Percentiles rank a stretch among this genome's conserved stretches.
Conservation (phyloP, 139 green algal genomes). For the Picochlorum costavermella region DNA sequence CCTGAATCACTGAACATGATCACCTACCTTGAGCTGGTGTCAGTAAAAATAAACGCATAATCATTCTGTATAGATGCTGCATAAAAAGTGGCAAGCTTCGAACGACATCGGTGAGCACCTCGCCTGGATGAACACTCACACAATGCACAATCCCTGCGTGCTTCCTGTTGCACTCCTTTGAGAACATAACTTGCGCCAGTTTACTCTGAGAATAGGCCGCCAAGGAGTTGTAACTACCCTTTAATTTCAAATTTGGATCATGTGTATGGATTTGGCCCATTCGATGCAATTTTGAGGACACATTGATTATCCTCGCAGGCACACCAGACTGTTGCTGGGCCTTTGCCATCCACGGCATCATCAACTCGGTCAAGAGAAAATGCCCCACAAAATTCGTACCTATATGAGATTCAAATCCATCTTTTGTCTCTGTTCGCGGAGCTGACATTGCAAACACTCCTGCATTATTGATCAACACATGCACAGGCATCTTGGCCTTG, state of each 20-base stretch:
- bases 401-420: slow-evolving; percentile 75
- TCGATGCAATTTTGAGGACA: slow-evolving; percentile 48
- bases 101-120: slow-evolving; percentile 71
- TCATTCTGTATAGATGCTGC: slow-evolving; percentile 37
- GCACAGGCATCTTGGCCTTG: slow-evolving; percentile 38
- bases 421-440: slow-evolving; percentile 34
- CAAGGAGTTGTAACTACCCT: slow-evolving; percentile 33
- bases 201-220: slow-evolving; percentile 69
- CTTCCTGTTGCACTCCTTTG: slow-evolving; percentile 34
- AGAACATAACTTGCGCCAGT: slow-evolving; percentile 53
- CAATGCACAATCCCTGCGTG: slow-evolving; percentile 11
- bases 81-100: slow-evolving; percentile 53
- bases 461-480: slow-evolving; percentile 86
- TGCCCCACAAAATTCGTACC: slow-evolving; percentile 72
- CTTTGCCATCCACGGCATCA: slow-evolving; percentile 49
- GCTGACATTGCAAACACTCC: slow-evolving; percentile 58
- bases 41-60: slow-evolving; percentile 59
- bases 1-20: neutral
- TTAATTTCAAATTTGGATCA: slow-evolving; percentile 17
- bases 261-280: slow-evolving; percentile 19
- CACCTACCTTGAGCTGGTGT: slow-evolving; percentile 48
- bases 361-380: slow-evolving; percentile 66
- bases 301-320: slow-evolving; percentile 48
- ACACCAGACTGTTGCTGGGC: neutral
- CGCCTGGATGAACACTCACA: slow-evolving; percentile 65